phyloP scores from a whole-genome alignment of 2,329 filamentous ascomycete genomes.

The Juglanconis oblonga region DNA sequence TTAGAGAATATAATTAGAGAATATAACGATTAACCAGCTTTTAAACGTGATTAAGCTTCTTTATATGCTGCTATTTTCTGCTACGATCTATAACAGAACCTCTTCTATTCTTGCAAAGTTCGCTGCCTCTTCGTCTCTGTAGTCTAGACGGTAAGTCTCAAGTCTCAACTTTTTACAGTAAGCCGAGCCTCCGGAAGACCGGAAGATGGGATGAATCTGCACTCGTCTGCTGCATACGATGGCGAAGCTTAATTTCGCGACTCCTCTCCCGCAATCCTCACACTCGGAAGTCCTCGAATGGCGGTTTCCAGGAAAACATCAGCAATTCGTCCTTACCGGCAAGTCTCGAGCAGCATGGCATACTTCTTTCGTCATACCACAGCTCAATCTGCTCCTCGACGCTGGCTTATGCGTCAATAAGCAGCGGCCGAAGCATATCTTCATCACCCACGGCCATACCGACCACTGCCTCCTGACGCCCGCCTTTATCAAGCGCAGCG shows the following conservation, averaged over 20 bases:
- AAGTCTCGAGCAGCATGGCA: constrained; percentile 49
- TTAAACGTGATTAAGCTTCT: too few relatives aligned
- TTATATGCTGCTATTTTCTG: too few relatives aligned
- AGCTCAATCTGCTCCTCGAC: constrained; percentile 48
- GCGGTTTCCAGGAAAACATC: constrained; percentile 41
- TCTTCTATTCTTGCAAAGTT: too few relatives aligned
- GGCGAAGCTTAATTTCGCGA: constrained; percentile 33
- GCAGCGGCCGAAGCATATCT: constrained; percentile 45
- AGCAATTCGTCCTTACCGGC: constrained; percentile 41
- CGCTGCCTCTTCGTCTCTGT: too few relatives aligned
- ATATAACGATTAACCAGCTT: too few relatives aligned
- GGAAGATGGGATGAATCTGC: too few relatives aligned
- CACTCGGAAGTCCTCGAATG: constrained; percentile 45
- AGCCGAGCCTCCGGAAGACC: too few relatives aligned
- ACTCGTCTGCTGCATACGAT: neutral
- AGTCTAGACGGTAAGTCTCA: neutral
- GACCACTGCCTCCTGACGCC: constrained; percentile 44
- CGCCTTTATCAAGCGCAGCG: constrained; percentile 40
- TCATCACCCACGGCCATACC: constrained; percentile 47
- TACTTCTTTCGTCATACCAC: constrained; percentile 48
- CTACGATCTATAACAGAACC: too few relatives aligned
- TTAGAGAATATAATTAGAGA: too few relatives aligned
- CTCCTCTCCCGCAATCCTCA: constrained; percentile 40
- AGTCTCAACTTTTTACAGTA: neutral
- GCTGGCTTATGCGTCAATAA: constrained; percentile 45